Base-by-base conservation (phyloP, 2,329 filamentous ascomycete species). In the Zasmidium citrigriseum region DNA sequence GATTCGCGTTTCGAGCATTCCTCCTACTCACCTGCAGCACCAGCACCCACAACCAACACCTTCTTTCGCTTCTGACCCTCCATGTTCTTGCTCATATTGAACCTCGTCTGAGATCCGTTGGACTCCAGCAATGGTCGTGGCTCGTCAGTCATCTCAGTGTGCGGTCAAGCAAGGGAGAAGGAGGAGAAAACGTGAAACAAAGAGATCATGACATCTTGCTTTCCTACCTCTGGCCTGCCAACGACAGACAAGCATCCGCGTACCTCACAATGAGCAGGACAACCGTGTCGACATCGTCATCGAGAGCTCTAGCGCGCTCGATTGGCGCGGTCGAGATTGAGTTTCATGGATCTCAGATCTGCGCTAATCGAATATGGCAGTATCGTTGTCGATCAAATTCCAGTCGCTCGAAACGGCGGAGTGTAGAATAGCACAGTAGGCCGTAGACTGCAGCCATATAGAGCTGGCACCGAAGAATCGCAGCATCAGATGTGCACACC, bases 21-120 rank as follows among this genome's bases (percentile, higher is more conserved):
- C 47, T 2, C 23, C 47, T 68, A 80, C 83, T 82, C 85, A 71
- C 86, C 86, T 46, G 86, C 83, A 38, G 85, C 85, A 23, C 86
- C 86, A 25, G 82, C 86, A 2, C 86, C 86, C 24, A 89, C 79
- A 22, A 88, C 78, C 11, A 84, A 78, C 20, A 88, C 76, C 64
- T 55, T 63, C 64, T 82, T 83, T 55, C 67, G 75, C 56, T 68
- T 69, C 64, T 74, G 71, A n/a, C 65, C 64, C 58, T 74, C 73
- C 65, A 72, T 68, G 11, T 67, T 68, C 52, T 68, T 68, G 20
- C 64, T 66, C 70, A 72, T 75, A 47, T 74, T 68, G 68, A 71
- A 74, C 47, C 72, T 70, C 11, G 69, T 67, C 60, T 72, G 68
- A 38, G 72, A 73, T 60, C 61, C 67, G 54, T 67, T 57, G 50